phyloP scores from a whole-genome alignment of 441 rosid genomes.

The Geranium incanum region DNA sequence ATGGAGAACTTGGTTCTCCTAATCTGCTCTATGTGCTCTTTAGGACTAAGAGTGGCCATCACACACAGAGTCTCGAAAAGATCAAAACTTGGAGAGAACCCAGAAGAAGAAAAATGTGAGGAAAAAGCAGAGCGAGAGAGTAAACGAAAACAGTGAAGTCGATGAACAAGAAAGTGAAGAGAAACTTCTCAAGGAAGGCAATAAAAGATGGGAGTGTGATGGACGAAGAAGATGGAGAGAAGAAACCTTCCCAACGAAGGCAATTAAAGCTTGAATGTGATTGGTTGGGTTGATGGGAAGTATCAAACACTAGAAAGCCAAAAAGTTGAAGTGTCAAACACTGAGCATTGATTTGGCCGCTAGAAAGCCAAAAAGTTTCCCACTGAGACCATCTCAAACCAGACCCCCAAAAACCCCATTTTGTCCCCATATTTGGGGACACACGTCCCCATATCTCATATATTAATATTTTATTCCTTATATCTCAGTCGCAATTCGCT shows the following conservation, averaged over 20 bases:
- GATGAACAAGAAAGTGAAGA: neutral
- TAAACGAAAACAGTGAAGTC: neutral
- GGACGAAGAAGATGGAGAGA: neutral
- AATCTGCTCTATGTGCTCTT: constrained; percentile 42
- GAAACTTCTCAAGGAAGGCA: neutral
- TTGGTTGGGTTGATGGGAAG: too few relatives aligned
- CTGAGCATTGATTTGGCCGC: constrained; percentile 1
- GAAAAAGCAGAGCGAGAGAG: neutral
- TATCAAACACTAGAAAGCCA: neutral
- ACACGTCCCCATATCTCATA: too few relatives aligned
- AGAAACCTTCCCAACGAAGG: neutral
- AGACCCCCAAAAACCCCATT: too few relatives aligned
- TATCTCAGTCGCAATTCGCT: too few relatives aligned
- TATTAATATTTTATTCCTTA: too few relatives aligned
- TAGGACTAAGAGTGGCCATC: constrained; percentile 28
- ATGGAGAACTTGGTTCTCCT: constrained; percentile 41
- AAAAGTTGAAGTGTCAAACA: neutral
- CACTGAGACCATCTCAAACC: constrained; percentile 3
- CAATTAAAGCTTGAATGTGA: neutral
- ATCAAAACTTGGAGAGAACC: neutral
- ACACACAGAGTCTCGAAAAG: neutral
- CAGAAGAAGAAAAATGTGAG: neutral
- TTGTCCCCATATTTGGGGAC: too few relatives aligned
- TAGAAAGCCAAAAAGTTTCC: neutral
- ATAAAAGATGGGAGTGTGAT: neutral